Conservation (phyloP, 2,329 filamentous ascomycete species). For the Scortechinia acanthostroma region DNA sequence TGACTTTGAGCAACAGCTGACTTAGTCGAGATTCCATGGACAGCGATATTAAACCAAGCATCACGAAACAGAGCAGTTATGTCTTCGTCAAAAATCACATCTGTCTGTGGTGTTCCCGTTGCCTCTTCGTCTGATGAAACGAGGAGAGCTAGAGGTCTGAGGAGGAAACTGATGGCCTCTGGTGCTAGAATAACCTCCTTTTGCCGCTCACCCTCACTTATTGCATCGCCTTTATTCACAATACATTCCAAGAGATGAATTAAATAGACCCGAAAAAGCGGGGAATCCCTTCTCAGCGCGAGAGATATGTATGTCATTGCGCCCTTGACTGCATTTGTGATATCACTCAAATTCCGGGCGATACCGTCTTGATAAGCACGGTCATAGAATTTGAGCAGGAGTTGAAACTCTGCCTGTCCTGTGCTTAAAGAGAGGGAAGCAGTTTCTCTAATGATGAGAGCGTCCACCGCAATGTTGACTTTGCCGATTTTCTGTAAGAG, state of each 20-base stretch:
- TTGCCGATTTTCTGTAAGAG: slow-evolving; percentile 91
- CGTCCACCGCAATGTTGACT: slow-evolving; percentile 73
- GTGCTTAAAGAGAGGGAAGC: slow-evolving; percentile 72
- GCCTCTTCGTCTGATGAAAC: slow-evolving; percentile 60
- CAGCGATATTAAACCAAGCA: slow-evolving; percentile 96
- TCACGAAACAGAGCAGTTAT: slow-evolving; percentile 72
- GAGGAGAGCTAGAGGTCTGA: slow-evolving; percentile 80
- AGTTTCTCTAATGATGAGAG: slow-evolving; percentile 76
- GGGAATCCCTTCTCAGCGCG: slow-evolving; percentile 60
- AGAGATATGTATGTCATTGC: slow-evolving; percentile 74
- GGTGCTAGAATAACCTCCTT: slow-evolving; percentile 77
- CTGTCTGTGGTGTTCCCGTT: slow-evolving; percentile 12
- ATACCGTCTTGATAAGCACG: slow-evolving; percentile 70
- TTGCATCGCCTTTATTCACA: slow-evolving; percentile 81
- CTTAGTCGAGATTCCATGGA: slow-evolving; percentile 78
- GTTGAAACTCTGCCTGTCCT: slow-evolving; percentile 74
- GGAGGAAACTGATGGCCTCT: slow-evolving; percentile 77
- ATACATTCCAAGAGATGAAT: slow-evolving; percentile 78
- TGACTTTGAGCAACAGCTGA: slow-evolving; percentile 70
- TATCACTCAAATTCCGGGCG: slow-evolving; percentile 55
- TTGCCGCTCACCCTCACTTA: slow-evolving; percentile 68
- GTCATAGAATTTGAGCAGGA: slow-evolving; percentile 76
- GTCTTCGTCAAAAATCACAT: slow-evolving; percentile 48
- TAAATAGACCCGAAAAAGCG: slow-evolving; percentile 76
- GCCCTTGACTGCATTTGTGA: slow-evolving; percentile 69